Base-by-base conservation (phyloP, 257 asterid genomes). In the Fraxinus pennsylvanica region DNA sequence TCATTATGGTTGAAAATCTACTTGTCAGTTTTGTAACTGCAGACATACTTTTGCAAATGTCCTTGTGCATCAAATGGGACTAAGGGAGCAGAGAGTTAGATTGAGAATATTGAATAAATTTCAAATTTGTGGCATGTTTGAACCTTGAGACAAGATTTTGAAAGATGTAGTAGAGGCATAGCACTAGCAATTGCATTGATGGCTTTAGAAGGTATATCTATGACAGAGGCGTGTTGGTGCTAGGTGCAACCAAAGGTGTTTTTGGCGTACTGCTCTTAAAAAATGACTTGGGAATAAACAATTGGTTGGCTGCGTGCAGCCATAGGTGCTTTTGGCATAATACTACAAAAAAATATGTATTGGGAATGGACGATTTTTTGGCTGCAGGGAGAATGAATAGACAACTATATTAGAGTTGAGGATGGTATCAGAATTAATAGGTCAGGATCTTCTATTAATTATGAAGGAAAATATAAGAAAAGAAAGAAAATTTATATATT, bases 111-210 rank as follows among this genome's bases (percentile, higher is more conserved):
- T 54, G 65, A 17, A 47, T 54, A 54, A 17, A 17, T 54, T 6
- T n/a, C 65, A 54, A 19, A 19, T 54, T 17, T 54, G 65, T 19
- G 27, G 65, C 27, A 17, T 54, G 27, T 54, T 54, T n/a, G 57
- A 54, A 19, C 65, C 65, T 54, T 5, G 65, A 54, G 65, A n/a
- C 65, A 54, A 54, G 65, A 54, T 54, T 54, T 54, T 54, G 65
- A n/a, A 54, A 15, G 65, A 54, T 54, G 65, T 6, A n/a, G 27
- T 13, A 47, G 7, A 14, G 57, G 57, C 5, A 3, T 47, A 47
- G 57, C 57, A 14, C 57, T 47, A 47, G n/a, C n/a, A 47, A 47
- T 47, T 47, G 19, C 57, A 47, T 47, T 47, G 57, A 47, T 47
- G 57, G 57, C 57, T 47, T 47, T 14, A 41, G 47, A 41, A 45